These are phyloP conservation scores for Paxillus ammoniavirescens DNA, from an alignment of 768 basidiomycete genomes.

Conservation along the genomic window DNA sequence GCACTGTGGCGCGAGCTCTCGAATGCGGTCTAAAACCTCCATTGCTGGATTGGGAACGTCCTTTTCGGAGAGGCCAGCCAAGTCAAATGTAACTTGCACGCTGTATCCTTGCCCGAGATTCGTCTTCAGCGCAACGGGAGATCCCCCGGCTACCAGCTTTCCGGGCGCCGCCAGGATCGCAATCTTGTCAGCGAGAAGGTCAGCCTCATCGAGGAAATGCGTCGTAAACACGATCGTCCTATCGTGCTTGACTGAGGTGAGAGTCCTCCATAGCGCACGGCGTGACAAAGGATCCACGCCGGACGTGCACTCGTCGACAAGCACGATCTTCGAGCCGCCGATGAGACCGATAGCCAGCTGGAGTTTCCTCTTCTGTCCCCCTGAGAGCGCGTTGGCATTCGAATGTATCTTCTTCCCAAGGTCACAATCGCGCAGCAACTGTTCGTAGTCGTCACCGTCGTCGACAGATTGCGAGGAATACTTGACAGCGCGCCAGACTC, in stretches of 20 bases:
- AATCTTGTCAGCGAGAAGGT: constrained; percentile 73
- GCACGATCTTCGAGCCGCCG: constrained; percentile 67
- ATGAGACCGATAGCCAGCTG: constrained; percentile 81
- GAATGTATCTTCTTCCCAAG: constrained; percentile 65
- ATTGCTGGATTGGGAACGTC: constrained; percentile 12
- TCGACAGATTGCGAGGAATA: constrained; percentile 42
- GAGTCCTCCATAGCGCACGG: constrained; percentile 72
- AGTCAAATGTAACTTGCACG: constrained; percentile 50
- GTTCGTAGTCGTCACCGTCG: constrained; percentile 56
- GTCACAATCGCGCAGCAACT: constrained; percentile 71
- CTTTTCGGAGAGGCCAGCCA: constrained; percentile 30
- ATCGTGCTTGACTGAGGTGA: constrained; percentile 64
- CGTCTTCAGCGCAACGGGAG: constrained; percentile 73
- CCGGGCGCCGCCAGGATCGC: constrained; percentile 76
- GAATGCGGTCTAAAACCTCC: constrained; percentile 42
- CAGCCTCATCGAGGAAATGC: constrained; percentile 80
- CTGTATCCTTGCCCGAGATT: constrained; percentile 72
- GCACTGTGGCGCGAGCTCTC: constrained; percentile 43
- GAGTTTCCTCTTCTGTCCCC: constrained; percentile 81
- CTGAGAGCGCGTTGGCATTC: constrained; percentile 65
- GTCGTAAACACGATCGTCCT: constrained; percentile 77
- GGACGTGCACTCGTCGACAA: constrained; percentile 73
- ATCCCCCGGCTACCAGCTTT: constrained; percentile 67
- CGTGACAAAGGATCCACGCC: constrained; percentile 82
- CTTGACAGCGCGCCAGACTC: constrained; percentile 74